Evolutionary conservation across 2,329 filamentous ascomycete species (phyloP).

Genomic region (Colletotrichum orbiculare): DNA sequence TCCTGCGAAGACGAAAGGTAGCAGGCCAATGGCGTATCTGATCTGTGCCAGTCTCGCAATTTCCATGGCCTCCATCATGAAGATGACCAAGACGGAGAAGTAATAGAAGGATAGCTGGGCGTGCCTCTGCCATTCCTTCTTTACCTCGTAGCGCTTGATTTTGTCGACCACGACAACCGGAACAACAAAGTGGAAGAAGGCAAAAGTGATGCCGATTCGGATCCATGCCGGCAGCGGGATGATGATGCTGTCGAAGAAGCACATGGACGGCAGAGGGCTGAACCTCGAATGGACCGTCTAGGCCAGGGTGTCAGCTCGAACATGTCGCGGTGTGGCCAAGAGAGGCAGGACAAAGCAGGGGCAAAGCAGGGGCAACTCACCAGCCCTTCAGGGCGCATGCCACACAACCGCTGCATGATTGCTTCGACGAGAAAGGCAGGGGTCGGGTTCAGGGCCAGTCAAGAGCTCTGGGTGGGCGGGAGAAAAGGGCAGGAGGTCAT

Average conservation of each 20-base stretch:
- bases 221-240: conserved; percentile 42
- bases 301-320: conserved; percentile 4
- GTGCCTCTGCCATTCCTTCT: conserved; percentile 37
- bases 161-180: conserved; percentile 31
- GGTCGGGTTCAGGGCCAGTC: conserved; percentile 15
- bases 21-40: conserved; percentile 38
- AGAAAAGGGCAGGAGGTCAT: conserved; percentile 31
- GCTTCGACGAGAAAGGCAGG: conserved; percentile 22
- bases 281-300: conserved; percentile 29
- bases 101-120: conserved; percentile 39
- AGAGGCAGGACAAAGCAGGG: background rate
- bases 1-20: conserved; percentile 40
- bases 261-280: conserved; percentile 41
- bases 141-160: conserved; percentile 23
- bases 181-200: conserved; percentile 36
- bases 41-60: conserved; percentile 37
- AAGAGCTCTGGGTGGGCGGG: conserved; percentile 24
- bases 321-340: background rate
- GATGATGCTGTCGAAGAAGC: conserved; percentile 43
- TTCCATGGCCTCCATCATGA: conserved; percentile 42
- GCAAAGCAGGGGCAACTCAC: conserved; percentile 18
- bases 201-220: conserved; percentile 37
- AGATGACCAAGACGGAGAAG: conserved; percentile 39
- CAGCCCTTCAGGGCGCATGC: conserved; percentile 35
- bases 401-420: conserved; percentile 34